phyloP scores from a whole-genome alignment of 2,329 filamentous ascomycete species.

The Lachnellula occidentalis region DNA sequence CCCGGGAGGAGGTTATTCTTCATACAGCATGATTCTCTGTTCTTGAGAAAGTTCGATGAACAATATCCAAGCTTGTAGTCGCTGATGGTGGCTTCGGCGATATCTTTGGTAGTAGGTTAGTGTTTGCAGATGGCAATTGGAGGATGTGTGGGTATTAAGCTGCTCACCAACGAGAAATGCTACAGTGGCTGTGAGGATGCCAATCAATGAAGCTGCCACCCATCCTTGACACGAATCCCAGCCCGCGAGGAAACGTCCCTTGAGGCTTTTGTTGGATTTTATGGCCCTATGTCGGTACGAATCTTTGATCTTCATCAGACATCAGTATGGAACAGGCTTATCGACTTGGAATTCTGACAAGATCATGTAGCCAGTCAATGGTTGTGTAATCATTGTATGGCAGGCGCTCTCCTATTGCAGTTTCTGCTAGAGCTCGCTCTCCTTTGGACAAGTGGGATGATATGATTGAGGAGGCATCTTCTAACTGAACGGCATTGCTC shows the following conservation, averaged over 20 bases:
- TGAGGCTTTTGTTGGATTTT: slow-evolving; percentile 38
- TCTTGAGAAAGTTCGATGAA: slow-evolving; percentile 38
- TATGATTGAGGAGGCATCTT: slow-evolving; percentile 18
- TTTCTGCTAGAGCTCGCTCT: slow-evolving; percentile 41
- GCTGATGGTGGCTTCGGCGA: slow-evolving; percentile 47
- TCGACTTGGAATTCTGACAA: slow-evolving; percentile 33
- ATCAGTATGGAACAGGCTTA: background rate
- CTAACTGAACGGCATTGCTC: background rate
- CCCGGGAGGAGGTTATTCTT: slow-evolving; percentile 16
- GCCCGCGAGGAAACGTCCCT: slow-evolving; percentile 33
- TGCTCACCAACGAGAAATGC: slow-evolving; percentile 43
- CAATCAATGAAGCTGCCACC: slow-evolving; percentile 49
- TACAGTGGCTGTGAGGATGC: slow-evolving; percentile 47
- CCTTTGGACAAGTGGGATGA: slow-evolving; percentile 39
- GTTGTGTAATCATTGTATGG: slow-evolving; percentile 58
- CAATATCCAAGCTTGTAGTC: slow-evolving; percentile 57
- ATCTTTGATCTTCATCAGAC: slow-evolving; percentile 43
- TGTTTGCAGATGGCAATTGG: background rate
- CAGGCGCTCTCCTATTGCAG: slow-evolving; percentile 47
- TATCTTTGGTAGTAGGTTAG: slow-evolving; percentile 31
- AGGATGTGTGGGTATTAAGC: background rate
- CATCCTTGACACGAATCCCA: slow-evolving; percentile 50
- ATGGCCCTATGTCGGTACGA: slow-evolving; percentile 46
- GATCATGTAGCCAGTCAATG: slow-evolving; percentile 57
- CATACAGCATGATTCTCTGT: slow-evolving; percentile 45